Percentiles rank a stretch among this genome's conserved stretches.
phyloP scores from a whole-genome alignment of 2,329 filamentous ascomycete species.

The Penicillium sp. region DNA sequence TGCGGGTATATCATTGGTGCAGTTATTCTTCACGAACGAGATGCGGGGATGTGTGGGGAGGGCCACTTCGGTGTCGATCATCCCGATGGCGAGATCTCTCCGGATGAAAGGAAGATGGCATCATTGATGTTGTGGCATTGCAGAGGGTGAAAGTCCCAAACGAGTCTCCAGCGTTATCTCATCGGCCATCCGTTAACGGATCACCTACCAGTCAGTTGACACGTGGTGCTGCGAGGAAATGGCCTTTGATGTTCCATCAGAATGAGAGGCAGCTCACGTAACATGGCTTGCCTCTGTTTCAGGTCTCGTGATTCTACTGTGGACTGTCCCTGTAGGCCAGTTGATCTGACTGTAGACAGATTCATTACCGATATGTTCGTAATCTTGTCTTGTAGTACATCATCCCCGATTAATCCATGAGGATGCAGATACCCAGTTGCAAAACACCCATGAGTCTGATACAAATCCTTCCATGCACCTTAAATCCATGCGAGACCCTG shows the following conservation, averaged over 20 bases:
- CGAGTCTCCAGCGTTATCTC: neutral
- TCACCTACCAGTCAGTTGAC: neutral
- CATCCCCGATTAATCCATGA: neutral
- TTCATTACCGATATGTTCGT: neutral
- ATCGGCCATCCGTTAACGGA: neutral
- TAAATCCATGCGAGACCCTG: constrained; percentile 12
- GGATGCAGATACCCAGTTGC: neutral
- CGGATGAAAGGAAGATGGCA: neutral
- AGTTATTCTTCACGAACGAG: constrained; percentile 23
- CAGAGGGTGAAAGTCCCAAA: neutral
- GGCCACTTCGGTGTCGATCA: constrained; percentile 18
- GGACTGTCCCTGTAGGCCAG: too few relatives aligned
- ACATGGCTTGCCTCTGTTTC: too few relatives aligned
- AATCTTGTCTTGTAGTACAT: neutral
- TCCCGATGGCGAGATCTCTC: constrained; percentile 9
- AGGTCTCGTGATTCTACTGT: too few relatives aligned
- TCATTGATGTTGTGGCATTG: neutral
- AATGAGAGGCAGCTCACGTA: too few relatives aligned
- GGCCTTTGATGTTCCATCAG: neutral
- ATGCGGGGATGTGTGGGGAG: constrained; percentile 16
- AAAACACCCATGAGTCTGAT: constrained; percentile 3
- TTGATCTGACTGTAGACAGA: neutral
- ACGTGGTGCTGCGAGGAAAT: neutral
- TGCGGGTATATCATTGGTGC: constrained; percentile 28
- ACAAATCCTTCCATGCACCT: constrained; percentile 10